phyloP scores from a whole-genome alignment of 306 rosid species.

The Prunus mume region DNA sequence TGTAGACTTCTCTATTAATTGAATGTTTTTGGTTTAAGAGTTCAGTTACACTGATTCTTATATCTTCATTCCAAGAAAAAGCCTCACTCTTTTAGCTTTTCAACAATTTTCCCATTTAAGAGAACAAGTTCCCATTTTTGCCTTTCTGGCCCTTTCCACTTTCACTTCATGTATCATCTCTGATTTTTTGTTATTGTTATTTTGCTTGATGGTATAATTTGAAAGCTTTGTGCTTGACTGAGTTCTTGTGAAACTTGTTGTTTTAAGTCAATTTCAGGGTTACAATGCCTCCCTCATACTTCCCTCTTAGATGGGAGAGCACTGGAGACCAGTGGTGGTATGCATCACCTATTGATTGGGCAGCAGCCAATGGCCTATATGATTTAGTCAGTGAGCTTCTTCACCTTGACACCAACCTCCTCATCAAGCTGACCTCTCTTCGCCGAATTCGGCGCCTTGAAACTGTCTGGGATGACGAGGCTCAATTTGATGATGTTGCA shows the following conservation, averaged over 20 bases:
- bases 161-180: neutral
- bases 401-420: slow-evolving; percentile 76
- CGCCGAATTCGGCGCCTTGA: slow-evolving; percentile 92
- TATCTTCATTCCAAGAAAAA: neutral
- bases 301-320: slow-evolving; percentile 94
- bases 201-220: neutral
- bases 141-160: slow-evolving; percentile 15
- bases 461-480: slow-evolving; percentile 83
- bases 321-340: slow-evolving; percentile 96
- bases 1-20: neutral
- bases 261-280: neutral
- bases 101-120: slow-evolving; percentile 17
- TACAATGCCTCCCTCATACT: slow-evolving; percentile 47
- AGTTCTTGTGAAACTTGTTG: neutral
- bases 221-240: neutral
- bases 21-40: neutral
- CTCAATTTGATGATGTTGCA: slow-evolving; percentile 59
- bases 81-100: slow-evolving; percentile 20
- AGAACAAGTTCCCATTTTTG: slow-evolving; percentile 23
- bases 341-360: slow-evolving; percentile 89
- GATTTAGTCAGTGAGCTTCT: slow-evolving; percentile 88
- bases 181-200: neutral
- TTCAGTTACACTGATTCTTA: slow-evolving; percentile 3
- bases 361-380: slow-evolving; percentile 83
- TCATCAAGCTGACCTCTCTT: slow-evolving; percentile 85